Base-by-base conservation (phyloP, 495 filamentous ascomycete species). In the Hypoxylon cercidicola region DNA sequence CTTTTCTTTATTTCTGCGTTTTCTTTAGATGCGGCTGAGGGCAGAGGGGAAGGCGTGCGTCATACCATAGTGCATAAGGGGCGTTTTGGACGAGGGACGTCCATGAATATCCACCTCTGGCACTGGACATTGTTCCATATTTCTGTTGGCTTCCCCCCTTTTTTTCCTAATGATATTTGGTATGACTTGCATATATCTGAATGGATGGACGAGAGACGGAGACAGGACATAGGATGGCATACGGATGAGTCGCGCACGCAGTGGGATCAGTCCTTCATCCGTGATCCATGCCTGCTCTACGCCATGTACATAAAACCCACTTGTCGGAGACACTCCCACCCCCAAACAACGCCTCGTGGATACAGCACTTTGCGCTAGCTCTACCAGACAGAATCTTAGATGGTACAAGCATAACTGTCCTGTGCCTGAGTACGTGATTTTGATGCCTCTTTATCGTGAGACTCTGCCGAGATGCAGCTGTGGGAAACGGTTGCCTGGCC, bases 171-270 rank as follows among this genome's bases (percentile, higher is more conserved):
- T 68, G 58, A 59, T 59, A 32, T 23, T 67, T 55, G 58, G 58
- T 44, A 68, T 44, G 58, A 68, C 54, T 62, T 68, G 59, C 59
- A 68, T 68, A 63, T 68, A 63, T 39, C 58, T 54, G 64, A 53
- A 61, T 68, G 64, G 64, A 68, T 48, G 53, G 54, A 60, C 43
- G 53, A 40, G 47, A 2, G 34, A 54, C n/a, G 54, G 21, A 25
- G 48, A 44, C 19, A 39, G n/a, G 41, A 25, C 12, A 15, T 8
- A 34, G 43, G 59, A 34, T 1, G 43, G 37, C 59, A 52, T 48
- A 46, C 30, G 64, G 54, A 67, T 55, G 58, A 59, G 34, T 57
- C 13, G 20, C 46, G 53, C n/a, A n/a, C 47, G 23, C 11, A 44
- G 1, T n/a, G 37, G 49, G 48, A 47, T 58, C 48, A 41, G 41